phyloP scores from a whole-genome alignment of 1,284 basidiomycete species.

The Fomes fomentarius region DNA sequence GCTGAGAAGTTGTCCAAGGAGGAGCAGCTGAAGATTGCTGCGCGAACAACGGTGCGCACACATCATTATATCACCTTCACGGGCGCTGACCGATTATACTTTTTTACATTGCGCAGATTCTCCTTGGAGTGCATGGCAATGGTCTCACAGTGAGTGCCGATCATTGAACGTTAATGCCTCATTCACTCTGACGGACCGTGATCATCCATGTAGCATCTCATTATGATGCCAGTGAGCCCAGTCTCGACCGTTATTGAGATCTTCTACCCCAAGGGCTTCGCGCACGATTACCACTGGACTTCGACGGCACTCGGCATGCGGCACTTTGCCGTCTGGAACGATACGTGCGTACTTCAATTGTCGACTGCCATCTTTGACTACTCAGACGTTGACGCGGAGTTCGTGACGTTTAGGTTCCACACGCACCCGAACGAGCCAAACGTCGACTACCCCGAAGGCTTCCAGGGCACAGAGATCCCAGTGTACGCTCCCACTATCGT shows the following conservation, averaged over 20 bases:
- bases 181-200: constrained; percentile 1
- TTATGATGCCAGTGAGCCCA: constrained; percentile 75
- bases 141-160: constrained; percentile 56
- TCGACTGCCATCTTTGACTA: no score
- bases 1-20: constrained; percentile 74
- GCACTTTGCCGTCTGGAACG: constrained; percentile 81
- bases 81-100: background rate
- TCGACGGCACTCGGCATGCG: constrained; percentile 70
- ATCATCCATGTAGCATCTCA: constrained; percentile 46
- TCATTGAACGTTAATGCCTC: background rate
- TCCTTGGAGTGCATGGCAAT: constrained; percentile 83
- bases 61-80: background rate
- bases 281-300: constrained; percentile 82
- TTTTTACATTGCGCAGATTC: constrained; percentile 47
- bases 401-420: constrained; percentile 43
- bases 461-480: constrained; percentile 73
- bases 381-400: no score
- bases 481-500: constrained; percentile 60
- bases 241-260: constrained; percentile 80
- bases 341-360: constrained; percentile 53
- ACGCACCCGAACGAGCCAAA: constrained; percentile 55
- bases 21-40: constrained; percentile 65
- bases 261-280: constrained; percentile 78
- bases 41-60: constrained; percentile 58
- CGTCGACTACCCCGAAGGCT: constrained; percentile 75